phyloP scores from a whole-genome alignment of 495 filamentous ascomycete genomes.

The Podospora conica region DNA sequence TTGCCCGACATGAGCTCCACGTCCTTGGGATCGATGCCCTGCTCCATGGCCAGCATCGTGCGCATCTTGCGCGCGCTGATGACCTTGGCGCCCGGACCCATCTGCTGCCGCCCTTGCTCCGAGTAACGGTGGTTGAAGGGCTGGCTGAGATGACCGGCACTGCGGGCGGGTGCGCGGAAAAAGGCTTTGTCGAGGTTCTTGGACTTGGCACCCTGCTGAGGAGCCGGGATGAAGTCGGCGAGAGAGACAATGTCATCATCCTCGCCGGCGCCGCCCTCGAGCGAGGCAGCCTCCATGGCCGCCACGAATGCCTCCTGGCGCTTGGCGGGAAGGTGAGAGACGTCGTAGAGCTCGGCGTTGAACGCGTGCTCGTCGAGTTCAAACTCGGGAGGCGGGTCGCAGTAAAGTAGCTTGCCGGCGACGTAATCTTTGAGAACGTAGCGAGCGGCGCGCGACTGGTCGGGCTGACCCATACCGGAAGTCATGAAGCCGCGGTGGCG shows the following conservation, averaged over 20 bases:
- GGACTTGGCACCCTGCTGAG: constrained; percentile 60
- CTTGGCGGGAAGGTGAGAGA: constrained; percentile 67
- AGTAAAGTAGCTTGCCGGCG: constrained; percentile 88
- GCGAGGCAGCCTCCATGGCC: constrained; percentile 36
- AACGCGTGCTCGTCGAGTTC: constrained; percentile 68
- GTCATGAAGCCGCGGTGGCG: constrained; percentile 84
- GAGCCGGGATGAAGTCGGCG: constrained; percentile 38
- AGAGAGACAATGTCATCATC: constrained; percentile 26
- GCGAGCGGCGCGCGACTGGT: constrained; percentile 86
- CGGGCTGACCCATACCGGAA: constrained; percentile 79
- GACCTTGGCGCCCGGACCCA: constrained; percentile 49
- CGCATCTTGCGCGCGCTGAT: constrained; percentile 79
- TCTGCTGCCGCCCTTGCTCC: constrained; percentile 57
- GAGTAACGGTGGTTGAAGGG: constrained; percentile 84
- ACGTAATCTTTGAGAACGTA: constrained; percentile 96
- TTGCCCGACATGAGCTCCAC: constrained; percentile 64
- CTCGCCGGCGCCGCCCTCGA: constrained; percentile 34
- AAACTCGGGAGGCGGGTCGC: constrained; percentile 69
- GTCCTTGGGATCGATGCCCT: constrained; percentile 76
- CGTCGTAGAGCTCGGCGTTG: constrained; percentile 83
- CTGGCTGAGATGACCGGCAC: constrained; percentile 61
- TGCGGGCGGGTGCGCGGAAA: constrained; percentile 61
- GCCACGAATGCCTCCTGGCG: constrained; percentile 55
- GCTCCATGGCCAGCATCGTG: constrained; percentile 78
- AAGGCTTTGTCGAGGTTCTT: constrained; percentile 75